Percentiles rank a stretch among this genome's conserved stretches.
These are phyloP conservation scores for Naematelia aurantialba DNA, from an alignment of 768 basidiomycete genomes.

Conservation along the genomic window DNA sequence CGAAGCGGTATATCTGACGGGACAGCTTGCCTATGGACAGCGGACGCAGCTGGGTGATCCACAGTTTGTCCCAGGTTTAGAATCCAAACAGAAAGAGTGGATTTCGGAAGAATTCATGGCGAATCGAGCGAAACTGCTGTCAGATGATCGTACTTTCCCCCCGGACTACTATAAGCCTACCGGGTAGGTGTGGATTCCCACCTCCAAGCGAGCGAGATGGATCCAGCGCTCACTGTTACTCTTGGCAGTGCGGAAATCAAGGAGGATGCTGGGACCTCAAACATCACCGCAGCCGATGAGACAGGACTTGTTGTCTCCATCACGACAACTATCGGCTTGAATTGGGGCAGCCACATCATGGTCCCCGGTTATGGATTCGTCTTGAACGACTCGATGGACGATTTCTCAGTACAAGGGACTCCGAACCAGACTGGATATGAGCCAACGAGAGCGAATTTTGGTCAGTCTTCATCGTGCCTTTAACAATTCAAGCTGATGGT, in stretches of 20 bases:
- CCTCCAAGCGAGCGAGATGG: not conserved
- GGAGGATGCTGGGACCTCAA: constrained; percentile 38
- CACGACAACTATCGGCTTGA: constrained; percentile 39
- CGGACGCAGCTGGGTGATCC: constrained; percentile 43
- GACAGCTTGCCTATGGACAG: constrained; percentile 40
- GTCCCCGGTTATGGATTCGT: constrained; percentile 39
- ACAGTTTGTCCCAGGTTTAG: constrained; percentile 25
- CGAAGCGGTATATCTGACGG: constrained; percentile 7
- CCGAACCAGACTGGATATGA: constrained; percentile 39
- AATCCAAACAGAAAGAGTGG: constrained; percentile 25
- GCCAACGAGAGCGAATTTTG: constrained; percentile 31
- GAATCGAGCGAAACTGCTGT: constrained; percentile 20
- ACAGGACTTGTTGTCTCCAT: constrained; percentile 37
- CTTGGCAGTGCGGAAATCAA: constrained; percentile 29
- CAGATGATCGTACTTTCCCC: constrained; percentile 29
- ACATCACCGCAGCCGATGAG: constrained; percentile 39
- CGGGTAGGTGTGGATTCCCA: constrained; percentile 13
- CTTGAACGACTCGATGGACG: constrained; percentile 43
- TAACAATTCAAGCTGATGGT: not conserved
- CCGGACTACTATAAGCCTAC: constrained; percentile 37
- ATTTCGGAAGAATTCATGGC: constrained; percentile 8
- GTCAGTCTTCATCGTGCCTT: constrained; percentile 12
- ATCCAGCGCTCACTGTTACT: not conserved
- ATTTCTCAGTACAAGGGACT: constrained; percentile 37
- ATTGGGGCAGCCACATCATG: constrained; percentile 39